A percentile compares a stretch with the other conserved stretches of the same genome.
Conservation (phyloP, 2,329 filamentous ascomycete genomes). For the Aspergillus sp. region DNA sequence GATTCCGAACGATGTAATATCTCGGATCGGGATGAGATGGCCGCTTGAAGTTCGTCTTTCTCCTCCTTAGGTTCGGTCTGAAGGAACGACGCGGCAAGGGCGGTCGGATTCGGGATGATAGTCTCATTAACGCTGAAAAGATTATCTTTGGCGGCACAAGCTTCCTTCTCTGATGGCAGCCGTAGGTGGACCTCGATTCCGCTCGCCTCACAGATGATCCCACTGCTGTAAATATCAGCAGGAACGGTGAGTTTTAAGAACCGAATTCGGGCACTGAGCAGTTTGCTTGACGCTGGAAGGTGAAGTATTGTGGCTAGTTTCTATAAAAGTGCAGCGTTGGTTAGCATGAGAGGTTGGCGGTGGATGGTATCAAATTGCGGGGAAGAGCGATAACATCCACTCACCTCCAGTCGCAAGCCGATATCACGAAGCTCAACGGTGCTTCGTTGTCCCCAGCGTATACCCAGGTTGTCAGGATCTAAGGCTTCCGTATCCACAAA, state of each 20-base stretch:
- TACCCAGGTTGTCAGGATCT: slow-evolving; percentile 81
- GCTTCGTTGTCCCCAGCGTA: slow-evolving; percentile 77
- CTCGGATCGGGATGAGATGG: slow-evolving; percentile 53
- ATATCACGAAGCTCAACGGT: slow-evolving; percentile 86
- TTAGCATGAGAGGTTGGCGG: slow-evolving; percentile 21
- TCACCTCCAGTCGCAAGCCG: slow-evolving; percentile 73
- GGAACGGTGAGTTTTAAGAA: slow-evolving; percentile 80
- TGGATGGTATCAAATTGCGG: slow-evolving; percentile 10
- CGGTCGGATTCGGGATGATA: slow-evolving; percentile 55
- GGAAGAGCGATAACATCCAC: slow-evolving; percentile 23
- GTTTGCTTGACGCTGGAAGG: slow-evolving; percentile 69
- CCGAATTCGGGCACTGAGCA: slow-evolving; percentile 73
- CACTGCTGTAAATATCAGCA: slow-evolving; percentile 81
- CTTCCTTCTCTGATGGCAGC: slow-evolving; percentile 48
- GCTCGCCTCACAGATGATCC: slow-evolving; percentile 78
- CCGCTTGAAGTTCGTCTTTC: slow-evolving; percentile 58
- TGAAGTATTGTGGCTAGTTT: slow-evolving; percentile 75
- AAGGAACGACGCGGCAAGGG: slow-evolving; percentile 62
- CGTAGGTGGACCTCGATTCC: slow-evolving; percentile 72
- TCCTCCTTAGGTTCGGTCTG: slow-evolving; percentile 58
- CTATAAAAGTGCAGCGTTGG: slow-evolving; percentile 46
- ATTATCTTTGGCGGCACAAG: slow-evolving; percentile 32
- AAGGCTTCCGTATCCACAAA: slow-evolving; percentile 84
- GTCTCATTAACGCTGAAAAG: slow-evolving; percentile 27
- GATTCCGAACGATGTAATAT: slow-evolving; percentile 50